Evolutionary conservation across 345 rosid genomes (phyloP).

Genomic region (Orychophragmus violaceus): DNA sequence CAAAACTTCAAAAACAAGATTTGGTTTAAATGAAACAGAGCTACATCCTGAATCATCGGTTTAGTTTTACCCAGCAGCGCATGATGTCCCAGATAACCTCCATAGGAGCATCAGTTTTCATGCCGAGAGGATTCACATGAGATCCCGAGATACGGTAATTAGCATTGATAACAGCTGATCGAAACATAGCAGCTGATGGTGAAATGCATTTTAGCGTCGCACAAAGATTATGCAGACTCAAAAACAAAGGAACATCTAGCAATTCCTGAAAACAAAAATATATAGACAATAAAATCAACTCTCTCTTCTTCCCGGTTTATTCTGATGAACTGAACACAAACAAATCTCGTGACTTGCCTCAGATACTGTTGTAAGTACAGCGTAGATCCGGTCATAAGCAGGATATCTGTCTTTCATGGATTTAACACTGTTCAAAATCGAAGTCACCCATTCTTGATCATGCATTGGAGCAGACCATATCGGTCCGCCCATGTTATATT

Average conservation of each 20-base stretch:
- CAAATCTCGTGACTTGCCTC: constrained; percentile 42
- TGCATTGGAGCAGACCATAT: constrained; percentile 98
- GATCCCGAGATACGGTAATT: constrained; percentile 82
- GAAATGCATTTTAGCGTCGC: constrained; percentile 88
- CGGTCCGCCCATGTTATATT: constrained; percentile 93
- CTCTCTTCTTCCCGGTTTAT: not conserved
- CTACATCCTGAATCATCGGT: constrained; percentile 53
- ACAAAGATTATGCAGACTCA: constrained; percentile 88
- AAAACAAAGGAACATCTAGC: constrained; percentile 81
- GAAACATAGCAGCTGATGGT: constrained; percentile 76
- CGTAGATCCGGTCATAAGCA: constrained; percentile 82
- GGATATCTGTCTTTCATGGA: constrained; percentile 82
- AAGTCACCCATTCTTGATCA: constrained; percentile 81
- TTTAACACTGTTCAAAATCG: constrained; percentile 57
- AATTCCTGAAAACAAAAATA: constrained; percentile 53
- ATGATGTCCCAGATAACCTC: constrained; percentile 92
- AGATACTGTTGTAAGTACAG: constrained; percentile 79
- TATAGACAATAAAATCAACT: not conserved
- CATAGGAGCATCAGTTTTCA: constrained; percentile 97
- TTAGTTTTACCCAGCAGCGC: constrained; percentile 90
- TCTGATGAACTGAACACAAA: not conserved
- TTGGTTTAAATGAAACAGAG: constrained; percentile 52
- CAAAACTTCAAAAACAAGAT: constrained; percentile 29
- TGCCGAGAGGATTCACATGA: constrained; percentile 81
- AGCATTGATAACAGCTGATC: constrained; percentile 89